Evolutionary conservation across 352 stramenopile genomes (phyloP).

Genomic region (Phytophthora citrophthora): DNA sequence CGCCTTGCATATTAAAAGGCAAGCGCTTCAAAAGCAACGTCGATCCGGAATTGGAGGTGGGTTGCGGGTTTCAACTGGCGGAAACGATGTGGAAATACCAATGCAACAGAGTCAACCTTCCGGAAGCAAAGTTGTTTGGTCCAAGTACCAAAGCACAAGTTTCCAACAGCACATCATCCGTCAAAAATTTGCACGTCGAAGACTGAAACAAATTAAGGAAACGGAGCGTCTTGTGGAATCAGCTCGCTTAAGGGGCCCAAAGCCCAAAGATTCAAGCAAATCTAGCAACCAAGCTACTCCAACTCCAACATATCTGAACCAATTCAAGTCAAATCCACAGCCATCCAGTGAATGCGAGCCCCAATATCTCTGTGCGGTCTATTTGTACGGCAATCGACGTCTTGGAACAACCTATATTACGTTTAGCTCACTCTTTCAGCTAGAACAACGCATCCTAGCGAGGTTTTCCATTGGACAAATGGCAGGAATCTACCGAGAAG

Average conservation of each 20-base stretch:
- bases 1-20: constrained; percentile 22
- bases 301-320: constrained; percentile 34
- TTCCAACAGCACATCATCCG: constrained; percentile 63
- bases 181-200: constrained; percentile 49
- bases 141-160: constrained; percentile 59
- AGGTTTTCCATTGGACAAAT: constrained; percentile 37
- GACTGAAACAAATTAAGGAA: constrained; percentile 27
- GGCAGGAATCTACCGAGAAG: constrained; percentile 60
- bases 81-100: background rate
- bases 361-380: constrained; percentile 57
- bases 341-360: constrained; percentile 7
- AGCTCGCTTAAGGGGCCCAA: constrained; percentile 33
- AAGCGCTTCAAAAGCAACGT: constrained; percentile 9
- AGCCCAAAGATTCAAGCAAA: background rate
- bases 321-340: constrained; percentile 28
- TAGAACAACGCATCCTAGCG: constrained; percentile 40
- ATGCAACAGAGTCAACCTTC: background rate
- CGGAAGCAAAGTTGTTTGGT: constrained; percentile 33
- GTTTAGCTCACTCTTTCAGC: constrained; percentile 48
- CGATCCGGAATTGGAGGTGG: background rate
- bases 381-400: constrained; percentile 46
- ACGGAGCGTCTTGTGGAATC: constrained; percentile 29
- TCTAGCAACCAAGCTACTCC: background rate
- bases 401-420: constrained; percentile 60
- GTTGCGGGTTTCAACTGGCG: background rate